Base-by-base conservation (phyloP, 2,329 filamentous ascomycete genomes). In the Beauveria medogensis region DNA sequence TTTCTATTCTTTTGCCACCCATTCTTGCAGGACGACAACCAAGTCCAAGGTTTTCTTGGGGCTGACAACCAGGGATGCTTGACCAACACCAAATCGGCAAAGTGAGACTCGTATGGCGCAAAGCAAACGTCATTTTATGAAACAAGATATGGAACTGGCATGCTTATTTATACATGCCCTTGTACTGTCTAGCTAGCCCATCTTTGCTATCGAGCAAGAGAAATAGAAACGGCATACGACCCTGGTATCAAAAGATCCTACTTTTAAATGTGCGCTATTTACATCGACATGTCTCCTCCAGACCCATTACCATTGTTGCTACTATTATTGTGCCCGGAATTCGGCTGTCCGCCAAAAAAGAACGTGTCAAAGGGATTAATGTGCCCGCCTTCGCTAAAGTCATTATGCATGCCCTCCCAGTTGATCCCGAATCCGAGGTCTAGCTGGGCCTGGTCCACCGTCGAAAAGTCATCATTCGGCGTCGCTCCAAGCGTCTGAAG, bases 291-390 rank as follows among this genome's bases (percentile, higher is more conserved):
- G 9, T 43, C 43, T 14, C 37, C 58, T 47, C 34, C 30, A 9
- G 20, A 28, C 28, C 37, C 34, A 41, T 59, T 59, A 22, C 58
- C 58, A 22, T 52, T 60, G 46, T 60, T 60, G 50, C 22, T 22
- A 30, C 28, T 55, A 43, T 41, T 51, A 46, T 61, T 61, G 20
- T 43, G 50, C 5, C 59, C 59, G 10, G 24, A 9, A 18, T 61
- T 56, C 3, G 46, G 59, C 28, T 61, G 59, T 16, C 80, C 81
- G 1, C 86, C 86, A 69, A 89, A 89, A 75, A 89, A 89, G 70
- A 90, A 90, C 0, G 85, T 84, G 68, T 90, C 87, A 72, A 91
- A 90, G 0, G 87, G 80, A 62, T 89, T 83, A 68, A 89, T 79
- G 68, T 85, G 80, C 69, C 82, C 78, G 55, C 78, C 78, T 52